A percentile compares a stretch with the other conserved stretches of the same genome.
Evolutionary conservation across 805 yeast genomes (phyloP).

Genomic region (Myxozyma neotropica): DNA sequence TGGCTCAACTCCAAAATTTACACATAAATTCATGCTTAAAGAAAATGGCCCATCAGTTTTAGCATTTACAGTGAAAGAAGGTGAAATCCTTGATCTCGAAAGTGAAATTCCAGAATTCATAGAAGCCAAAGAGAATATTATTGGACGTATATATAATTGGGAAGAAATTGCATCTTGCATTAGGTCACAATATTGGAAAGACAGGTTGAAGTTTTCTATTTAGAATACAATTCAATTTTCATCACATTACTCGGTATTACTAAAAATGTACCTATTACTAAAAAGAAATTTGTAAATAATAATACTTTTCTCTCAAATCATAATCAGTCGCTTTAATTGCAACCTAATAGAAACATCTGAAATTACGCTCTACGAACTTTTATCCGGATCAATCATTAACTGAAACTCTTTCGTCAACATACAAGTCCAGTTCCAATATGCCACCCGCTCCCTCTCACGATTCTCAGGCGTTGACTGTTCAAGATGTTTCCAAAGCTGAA

Average conservation of each 20-base stretch:
- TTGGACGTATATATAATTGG: conserved; percentile 16
- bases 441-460: conserved; percentile 2
- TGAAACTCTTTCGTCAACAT: conserved; percentile 19
- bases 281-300: too few relatives aligned
- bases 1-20: conserved; percentile 76
- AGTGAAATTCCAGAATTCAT: background rate
- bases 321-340: too few relatives aligned
- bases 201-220: conserved; percentile 7
- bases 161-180: conserved; percentile 5
- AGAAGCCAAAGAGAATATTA: background rate
- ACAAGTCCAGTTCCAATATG: conserved; percentile 33
- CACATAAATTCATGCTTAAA: conserved; percentile 47
- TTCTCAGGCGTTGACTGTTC: conserved; percentile 8
- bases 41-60: conserved; percentile 1
- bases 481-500: conserved; percentile 1
- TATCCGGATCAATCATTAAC: conserved; percentile 11
- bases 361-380: too few relatives aligned
- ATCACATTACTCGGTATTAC: too few relatives aligned
- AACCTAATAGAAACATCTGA: too few relatives aligned
- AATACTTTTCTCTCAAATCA: too few relatives aligned
- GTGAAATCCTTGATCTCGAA: conserved; percentile 6
- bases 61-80: conserved; percentile 17
- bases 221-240: too few relatives aligned
- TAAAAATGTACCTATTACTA: background rate
- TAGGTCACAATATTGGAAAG: conserved; percentile 9